Percentiles rank a stretch among this genome's conserved stretches.
phyloP scores from a whole-genome alignment of 1,284 basidiomycete genomes.

The Pisolithus thermaeus region DNA sequence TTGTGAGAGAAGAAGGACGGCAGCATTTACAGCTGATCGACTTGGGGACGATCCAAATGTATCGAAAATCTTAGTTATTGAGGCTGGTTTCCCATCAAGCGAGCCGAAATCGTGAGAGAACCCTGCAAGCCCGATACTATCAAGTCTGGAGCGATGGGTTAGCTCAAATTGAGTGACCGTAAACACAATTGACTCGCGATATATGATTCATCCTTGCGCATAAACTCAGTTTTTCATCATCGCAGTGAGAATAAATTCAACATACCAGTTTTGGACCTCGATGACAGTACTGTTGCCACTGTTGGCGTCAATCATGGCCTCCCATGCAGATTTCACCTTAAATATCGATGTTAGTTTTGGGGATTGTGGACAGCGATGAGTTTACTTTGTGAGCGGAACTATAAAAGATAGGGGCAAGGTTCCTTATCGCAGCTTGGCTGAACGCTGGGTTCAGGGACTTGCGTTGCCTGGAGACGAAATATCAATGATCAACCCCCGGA shows the following conservation, averaged over 20 bases:
- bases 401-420: conserved; percentile 39
- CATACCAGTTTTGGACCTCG: conserved; percentile 38
- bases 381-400: conserved; percentile 33
- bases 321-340: conserved; percentile 42
- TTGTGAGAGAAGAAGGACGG: too few relatives aligned
- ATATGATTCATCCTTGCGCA: too few relatives aligned
- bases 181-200: too few relatives aligned
- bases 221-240: too few relatives aligned
- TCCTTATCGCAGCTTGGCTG: conserved; percentile 40
- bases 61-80: too few relatives aligned
- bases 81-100: too few relatives aligned
- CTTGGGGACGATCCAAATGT: too few relatives aligned
- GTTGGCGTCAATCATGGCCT: conserved; percentile 33
- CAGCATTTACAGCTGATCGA: too few relatives aligned
- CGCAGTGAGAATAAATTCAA: conserved; percentile 31
- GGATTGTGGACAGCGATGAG: not conserved
- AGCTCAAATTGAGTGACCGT: too few relatives aligned
- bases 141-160: too few relatives aligned
- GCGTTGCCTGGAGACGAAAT: conserved; percentile 33
- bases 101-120: too few relatives aligned
- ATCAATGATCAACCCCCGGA: not conserved
- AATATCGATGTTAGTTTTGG: conserved; percentile 20
- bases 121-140: too few relatives aligned
- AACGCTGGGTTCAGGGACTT: conserved; percentile 44
- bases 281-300: conserved; percentile 30